phyloP scores from a whole-genome alignment of 805 yeast genomes.

The Wickerhamiella sorbophila region DNA sequence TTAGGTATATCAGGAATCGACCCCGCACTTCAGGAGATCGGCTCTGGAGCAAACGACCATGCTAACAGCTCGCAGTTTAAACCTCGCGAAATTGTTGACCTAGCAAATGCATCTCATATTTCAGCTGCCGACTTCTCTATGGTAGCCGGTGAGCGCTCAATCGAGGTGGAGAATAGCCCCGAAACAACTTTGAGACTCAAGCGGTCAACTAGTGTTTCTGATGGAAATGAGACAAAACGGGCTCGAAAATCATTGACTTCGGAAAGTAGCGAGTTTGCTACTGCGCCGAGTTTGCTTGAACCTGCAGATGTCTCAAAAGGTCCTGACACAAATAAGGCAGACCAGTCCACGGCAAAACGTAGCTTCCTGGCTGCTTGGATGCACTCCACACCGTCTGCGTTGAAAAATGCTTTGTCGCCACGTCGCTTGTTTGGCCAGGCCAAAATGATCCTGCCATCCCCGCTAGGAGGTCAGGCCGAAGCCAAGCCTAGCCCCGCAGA shows the following conservation, averaged over 20 bases:
- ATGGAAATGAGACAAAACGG: no score
- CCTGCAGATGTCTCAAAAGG: no score
- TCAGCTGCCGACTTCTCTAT: not conserved
- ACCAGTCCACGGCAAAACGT: not conserved
- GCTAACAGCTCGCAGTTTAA: not conserved
- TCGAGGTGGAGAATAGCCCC: not conserved
- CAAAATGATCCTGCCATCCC: not conserved
- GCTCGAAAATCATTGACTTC: no score
- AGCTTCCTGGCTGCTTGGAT: conserved; percentile 1
- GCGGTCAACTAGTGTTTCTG: no score
- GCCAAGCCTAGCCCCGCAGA: not conserved
- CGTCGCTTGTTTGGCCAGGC: not conserved
- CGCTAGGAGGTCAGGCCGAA: no score
- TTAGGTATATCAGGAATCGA: not conserved
- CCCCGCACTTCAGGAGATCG: not conserved
- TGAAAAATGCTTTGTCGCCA: not conserved
- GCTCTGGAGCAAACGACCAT: no score
- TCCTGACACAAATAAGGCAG: no score
- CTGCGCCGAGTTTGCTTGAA: no score
- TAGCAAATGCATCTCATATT: not conserved
- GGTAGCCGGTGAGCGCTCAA: not conserved
- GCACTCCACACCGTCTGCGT: conserved; percentile 1
- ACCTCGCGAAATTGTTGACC: not conserved
- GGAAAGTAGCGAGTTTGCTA: no score
- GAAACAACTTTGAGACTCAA: no score